Base-by-base conservation (phyloP, 2,329 filamentous ascomycete genomes). In the Venturiaceae sp. region DNA sequence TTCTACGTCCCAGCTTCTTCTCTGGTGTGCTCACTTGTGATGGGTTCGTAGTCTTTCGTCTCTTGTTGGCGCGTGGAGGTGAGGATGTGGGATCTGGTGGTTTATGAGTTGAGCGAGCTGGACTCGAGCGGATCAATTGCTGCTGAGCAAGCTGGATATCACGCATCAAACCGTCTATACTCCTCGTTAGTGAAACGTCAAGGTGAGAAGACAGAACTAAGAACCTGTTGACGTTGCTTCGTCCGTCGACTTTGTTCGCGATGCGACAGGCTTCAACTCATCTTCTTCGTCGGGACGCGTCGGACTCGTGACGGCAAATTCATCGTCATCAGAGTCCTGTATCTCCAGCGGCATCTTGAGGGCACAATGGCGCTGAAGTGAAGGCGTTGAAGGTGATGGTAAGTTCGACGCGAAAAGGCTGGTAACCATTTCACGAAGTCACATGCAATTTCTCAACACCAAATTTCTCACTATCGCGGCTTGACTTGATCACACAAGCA, bases 271-370 rank as follows among this genome's bases (percentile, higher is more conserved):
- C 52, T 36, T 21, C 14, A 5, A 16, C 16, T 28, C 13, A 23
- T 28, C 28, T 30, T 34, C 26, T 44, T 30, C 19, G 28, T 52
- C 26, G 8, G 39, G 28, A 30, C 30, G 39, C 44, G 36, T 34
- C 30, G 44, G 26, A 30, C 23, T 46, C 33, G 57, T 28, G 11
- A 34, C 32, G 14, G 19, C 4, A 21, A 53, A 34, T n/a, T 44
- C 57, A 39, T 58, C 47, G 28, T 58, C 53, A 44, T 56, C 57
- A 19, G 57, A 58, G 44, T 58, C 57, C 14, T 54, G 57, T 28
- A 58, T 44, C 23, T 56, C 47, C 6, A 30, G 46, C n/a, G 13
- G 13, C 57, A 58, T 58, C 2, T 9, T 58, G 39, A 8, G 14
- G 30, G 26, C 26, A 30, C 44, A 50, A 50, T 50, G 44, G 44